phyloP scores from a whole-genome alignment of 2,329 filamentous ascomycete genomes.

The Hyphodiscus sp. region DNA sequence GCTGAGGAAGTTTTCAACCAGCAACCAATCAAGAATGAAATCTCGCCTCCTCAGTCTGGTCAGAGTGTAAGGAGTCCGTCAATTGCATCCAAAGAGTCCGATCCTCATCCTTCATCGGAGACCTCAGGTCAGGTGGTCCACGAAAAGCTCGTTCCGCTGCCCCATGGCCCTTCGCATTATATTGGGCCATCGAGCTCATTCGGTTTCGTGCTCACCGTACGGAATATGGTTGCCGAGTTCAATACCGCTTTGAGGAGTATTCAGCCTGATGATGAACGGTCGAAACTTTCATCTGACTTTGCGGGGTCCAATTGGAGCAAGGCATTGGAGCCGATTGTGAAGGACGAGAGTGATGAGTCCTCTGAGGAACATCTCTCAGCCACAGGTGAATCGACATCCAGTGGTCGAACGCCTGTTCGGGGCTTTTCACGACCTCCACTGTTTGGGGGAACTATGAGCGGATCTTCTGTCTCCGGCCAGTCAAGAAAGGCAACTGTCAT shows the following conservation, averaged over 20 bases:
- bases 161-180: slow-evolving; percentile 25
- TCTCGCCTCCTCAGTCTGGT: slow-evolving; percentile 13
- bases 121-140: slow-evolving; percentile 12
- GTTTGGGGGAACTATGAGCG: background rate
- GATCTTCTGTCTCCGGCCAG: slow-evolving; percentile 6
- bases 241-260: slow-evolving; percentile 18
- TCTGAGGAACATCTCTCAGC: slow-evolving; percentile 15
- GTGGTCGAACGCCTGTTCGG: slow-evolving; percentile 1
- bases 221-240: slow-evolving; percentile 27
- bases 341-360: slow-evolving; percentile 23
- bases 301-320: slow-evolving; percentile 26
- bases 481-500: slow-evolving; percentile 18
- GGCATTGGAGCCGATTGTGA: slow-evolving; percentile 24
- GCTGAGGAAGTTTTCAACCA: slow-evolving; percentile 23
- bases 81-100: slow-evolving; percentile 12
- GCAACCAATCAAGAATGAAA: slow-evolving; percentile 8
- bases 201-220: slow-evolving; percentile 25
- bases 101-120: slow-evolving; percentile 6
- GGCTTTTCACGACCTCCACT: slow-evolving; percentile 9
- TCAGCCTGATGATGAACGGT: slow-evolving; percentile 21
- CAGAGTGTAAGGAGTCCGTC: slow-evolving; percentile 14
- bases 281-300: slow-evolving; percentile 24
- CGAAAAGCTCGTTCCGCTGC: slow-evolving; percentile 24
- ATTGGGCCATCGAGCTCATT: slow-evolving; percentile 29
- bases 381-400: background rate